These are phyloP conservation scores for Nannizzia gypsea DNA, from an alignment of 2,329 filamentous ascomycete genomes.

Conservation along the genomic window DNA sequence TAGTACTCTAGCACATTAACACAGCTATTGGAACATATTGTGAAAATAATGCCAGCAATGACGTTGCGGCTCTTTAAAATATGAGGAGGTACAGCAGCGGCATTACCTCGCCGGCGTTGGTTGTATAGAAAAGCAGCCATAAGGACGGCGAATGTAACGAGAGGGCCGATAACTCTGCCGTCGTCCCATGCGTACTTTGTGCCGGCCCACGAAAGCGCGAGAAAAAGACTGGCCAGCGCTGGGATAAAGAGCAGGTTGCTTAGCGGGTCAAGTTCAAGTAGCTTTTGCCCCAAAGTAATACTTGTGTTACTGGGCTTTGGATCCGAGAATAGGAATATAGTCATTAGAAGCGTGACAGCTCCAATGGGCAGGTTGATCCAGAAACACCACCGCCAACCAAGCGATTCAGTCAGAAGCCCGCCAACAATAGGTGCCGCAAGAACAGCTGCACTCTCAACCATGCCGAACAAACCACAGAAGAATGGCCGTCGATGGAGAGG, in stretches of 20 bases:
- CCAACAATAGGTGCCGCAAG: no score
- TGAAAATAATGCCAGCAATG: slow-evolving; percentile 18
- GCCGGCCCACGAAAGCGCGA: neutral
- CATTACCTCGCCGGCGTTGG: slow-evolving; percentile 22
- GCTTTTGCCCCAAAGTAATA: neutral
- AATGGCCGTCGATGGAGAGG: neutral
- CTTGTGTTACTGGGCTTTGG: neutral
- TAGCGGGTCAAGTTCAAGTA: neutral
- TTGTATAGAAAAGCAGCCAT: slow-evolving; percentile 21
- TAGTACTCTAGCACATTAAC: slow-evolving; percentile 21
- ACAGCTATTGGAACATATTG: slow-evolving; percentile 17
- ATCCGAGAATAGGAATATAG: no score
- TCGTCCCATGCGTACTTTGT: neutral
- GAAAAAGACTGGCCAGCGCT: neutral
- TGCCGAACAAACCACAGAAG: no score
- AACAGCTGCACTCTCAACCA: no score
- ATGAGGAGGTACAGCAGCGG: slow-evolving; percentile 24
- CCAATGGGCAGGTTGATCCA: no score
- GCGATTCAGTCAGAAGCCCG: no score
- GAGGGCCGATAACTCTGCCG: neutral
- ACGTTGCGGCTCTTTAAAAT: slow-evolving; percentile 22
- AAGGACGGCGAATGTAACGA: slow-evolving; percentile 16
- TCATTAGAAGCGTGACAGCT: no score
- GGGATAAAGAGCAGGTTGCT: neutral
- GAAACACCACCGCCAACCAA: no score